Base-by-base conservation (phyloP, 164 flowering plant species). In the Umbellularia californica region DNA sequence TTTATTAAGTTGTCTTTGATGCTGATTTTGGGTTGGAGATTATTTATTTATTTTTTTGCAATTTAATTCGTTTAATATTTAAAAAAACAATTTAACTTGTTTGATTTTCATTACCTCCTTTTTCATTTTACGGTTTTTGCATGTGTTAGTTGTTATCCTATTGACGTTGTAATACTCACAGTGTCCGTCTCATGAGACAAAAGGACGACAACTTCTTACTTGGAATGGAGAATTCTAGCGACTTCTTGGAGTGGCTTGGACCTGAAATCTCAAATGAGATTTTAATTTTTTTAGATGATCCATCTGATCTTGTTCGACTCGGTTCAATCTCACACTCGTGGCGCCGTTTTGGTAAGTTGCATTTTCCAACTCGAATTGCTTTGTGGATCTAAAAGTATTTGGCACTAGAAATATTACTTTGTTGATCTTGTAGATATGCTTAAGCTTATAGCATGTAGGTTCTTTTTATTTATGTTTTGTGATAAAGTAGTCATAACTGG, bases 321-420 rank as follows among this genome's bases (percentile, higher is more conserved):
- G 73, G 87, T 78, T 30, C 76, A 17, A 94, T 92, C 52, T 94
- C 98, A 2, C 86, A 82, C n/a, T 72, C 74, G 15, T 94, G 95
- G 97, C 86, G 83, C 69, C 79, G 81, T 2, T 88, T 83, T 72
- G 93, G 98, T 94, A 72, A 83, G 95, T 17, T 41, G 22, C n/a
- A n/a, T 13, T 50, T 66, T 2, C 12, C 25, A 4, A 28, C 50
- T 15, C 5, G 2, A 55, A 55, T 55, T 55, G 60, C n/a, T 55
- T 55, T 55, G 17, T 7, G 47, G 47, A 41, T 7, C 47, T 41
- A 9, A 41, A 7, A 41, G 47, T 41, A 41, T 41, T 41, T 41
- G 47, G 11, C 47, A 41, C 47, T 41, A 41, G 47, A 41, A 41
- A 41, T 41, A 41, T 41, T 41, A 41, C 47, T 41, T 41, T 41